Base-by-base conservation (phyloP, 371 early-diverging fungal genomes). In the Mortierella sp. region DNA sequence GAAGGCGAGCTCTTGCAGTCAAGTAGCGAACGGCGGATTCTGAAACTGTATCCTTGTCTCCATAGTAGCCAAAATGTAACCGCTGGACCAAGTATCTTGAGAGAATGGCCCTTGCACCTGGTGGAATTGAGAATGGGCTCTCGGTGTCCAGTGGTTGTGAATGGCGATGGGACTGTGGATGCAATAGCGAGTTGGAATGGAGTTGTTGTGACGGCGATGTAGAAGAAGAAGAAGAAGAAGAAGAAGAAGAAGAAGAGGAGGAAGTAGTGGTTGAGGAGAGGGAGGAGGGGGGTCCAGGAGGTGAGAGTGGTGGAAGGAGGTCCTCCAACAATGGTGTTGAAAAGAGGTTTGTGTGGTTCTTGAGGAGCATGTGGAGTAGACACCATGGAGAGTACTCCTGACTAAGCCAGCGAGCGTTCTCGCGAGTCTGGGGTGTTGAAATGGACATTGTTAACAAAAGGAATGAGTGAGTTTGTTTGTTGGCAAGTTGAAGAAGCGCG, bases 11-110 rank as follows among this genome's bases (percentile, higher is more conserved):
- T 6, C 80, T 58, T 8, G 80, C 75, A 18, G 80, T 79, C 39
- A 79, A 64, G 32, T 79, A 79, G 24, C 80, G 80, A 49, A 79
- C 80, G 0, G 72, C 72, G 12, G 71, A 51, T n/a, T 70, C 71
- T 43, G 80, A 71, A 24, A 79, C 55, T 35, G 45, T 37, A 12
- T 35, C 28, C 14, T 45, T 63, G 62, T 51, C 68, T 55, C 80
- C 80, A 60, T 79, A 79, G 59, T 79, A 79, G 20, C 80, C 80
- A 68, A 75, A 71, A 32, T 79, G 80, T 5, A 79, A 66, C 10
- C 80, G 70, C 40, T 79, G 80, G 32, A 79, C 47, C 28, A 79
- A 43, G 20, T 74, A 47, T 52, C 80, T 61, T 0, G 80, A 79
- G 16, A 79, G 75, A 14, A 54, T 12, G 14, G 75, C 80, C 47